Evolutionary conservation across 768 basidiomycete species (phyloP), one percentile per base, ranked within the genome.

Genomic region (Hypholoma fasciculare): DNA sequence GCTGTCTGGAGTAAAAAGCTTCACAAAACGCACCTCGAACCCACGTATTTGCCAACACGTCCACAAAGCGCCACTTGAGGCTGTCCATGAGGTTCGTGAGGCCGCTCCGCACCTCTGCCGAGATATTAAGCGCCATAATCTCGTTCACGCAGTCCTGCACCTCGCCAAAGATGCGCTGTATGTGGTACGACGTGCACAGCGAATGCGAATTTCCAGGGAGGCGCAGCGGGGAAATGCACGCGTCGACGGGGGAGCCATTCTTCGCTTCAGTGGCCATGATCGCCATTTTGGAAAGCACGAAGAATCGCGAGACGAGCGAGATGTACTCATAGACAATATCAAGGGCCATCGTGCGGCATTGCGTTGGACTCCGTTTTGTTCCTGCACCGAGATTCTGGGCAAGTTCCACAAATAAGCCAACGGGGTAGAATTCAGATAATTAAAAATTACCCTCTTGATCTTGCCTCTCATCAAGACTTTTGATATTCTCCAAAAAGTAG

Each of bases 401-500:
- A 9, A 7, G 30, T 6, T 1, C 1, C 30, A 9, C 30, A 34
- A 34, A 7, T 34, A 34, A 34, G 6, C 9, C 9, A 7, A 34
- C 9, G 30, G 1, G 9, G 30, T 7, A 26, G 63, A 63, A 20
- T 7, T 5, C 4, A 42, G 5, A 9, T 3, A 17, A 7, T 42
- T 6, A 16, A 16, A 42, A 9, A 46, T 19, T 54, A 94, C 95
- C 82, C 87, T 93, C 70, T 85, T 88, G 70, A 89, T 94, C 69
- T 92, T 94, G 2, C 96, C 97, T 37, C 97, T 94, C 72, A 96
- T 86, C 64, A 95, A 95, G 11, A 83, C 84, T 70, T 85, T 92
- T 1, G 92, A 88, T 46, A 99, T 92, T 65, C 86, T 88, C 94
- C 94, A 96, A 72, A 98, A 98, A 65, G 83, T 90, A 5, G 96